Percentiles rank a stretch among this genome's conserved stretches.
phyloP scores from a whole-genome alignment of 257 asterid genomes.

The Scutellaria barbata region DNA sequence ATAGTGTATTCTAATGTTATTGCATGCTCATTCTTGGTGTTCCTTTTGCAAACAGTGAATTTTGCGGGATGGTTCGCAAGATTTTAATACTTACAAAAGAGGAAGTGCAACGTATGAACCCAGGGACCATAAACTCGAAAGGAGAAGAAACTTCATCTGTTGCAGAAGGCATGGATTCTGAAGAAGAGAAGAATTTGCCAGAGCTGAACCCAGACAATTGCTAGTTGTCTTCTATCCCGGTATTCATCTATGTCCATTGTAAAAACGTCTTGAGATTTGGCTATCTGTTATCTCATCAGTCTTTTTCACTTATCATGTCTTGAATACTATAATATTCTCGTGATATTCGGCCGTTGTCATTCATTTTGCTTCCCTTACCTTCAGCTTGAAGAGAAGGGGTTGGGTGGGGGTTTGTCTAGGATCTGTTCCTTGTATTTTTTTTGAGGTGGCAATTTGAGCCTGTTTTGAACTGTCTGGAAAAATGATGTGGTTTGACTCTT shows the following conservation, averaged over 20 bases:
- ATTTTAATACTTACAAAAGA: constrained; percentile 81
- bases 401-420: too few species aligned
- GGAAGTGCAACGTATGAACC: constrained; percentile 85
- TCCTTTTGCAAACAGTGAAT: constrained; percentile 61
- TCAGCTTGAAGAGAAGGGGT: too few species aligned
- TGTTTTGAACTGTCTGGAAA: too few species aligned
- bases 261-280: not conserved
- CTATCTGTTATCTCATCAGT: too few species aligned
- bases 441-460: too few species aligned
- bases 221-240: constrained; percentile 39
- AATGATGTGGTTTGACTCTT: too few species aligned
- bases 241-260: not conserved
- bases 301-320: too few species aligned
- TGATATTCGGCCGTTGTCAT: too few species aligned
- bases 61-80: constrained; percentile 89
- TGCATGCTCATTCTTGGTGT: not conserved
- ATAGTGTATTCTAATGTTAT: constrained; percentile 2
- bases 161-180: constrained; percentile 68
- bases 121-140: constrained; percentile 68
- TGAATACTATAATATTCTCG: too few species aligned
- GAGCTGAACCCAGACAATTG: constrained; percentile 58
- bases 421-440: too few species aligned
- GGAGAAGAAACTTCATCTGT: constrained; percentile 72
- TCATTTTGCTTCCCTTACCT: too few species aligned
- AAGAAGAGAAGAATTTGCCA: constrained; percentile 64